Conservation (phyloP, 176 grass and related monocot species). For the Zoysia pacifica region DNA sequence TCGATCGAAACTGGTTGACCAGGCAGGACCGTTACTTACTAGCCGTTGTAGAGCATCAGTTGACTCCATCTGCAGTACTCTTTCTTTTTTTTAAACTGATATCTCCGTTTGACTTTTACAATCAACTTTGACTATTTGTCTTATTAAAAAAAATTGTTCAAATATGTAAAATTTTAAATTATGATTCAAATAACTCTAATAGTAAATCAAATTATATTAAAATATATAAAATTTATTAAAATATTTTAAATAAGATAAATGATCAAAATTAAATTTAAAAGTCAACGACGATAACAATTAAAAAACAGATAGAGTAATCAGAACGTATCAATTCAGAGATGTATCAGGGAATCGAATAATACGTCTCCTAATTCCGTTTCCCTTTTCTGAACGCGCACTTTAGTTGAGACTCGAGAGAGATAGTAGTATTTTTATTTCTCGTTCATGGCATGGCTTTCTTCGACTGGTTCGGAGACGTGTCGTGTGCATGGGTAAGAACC, state of each 20-base stretch:
- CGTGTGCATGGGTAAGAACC: not conserved
- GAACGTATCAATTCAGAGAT: conserved; percentile 15
- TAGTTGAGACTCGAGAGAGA: not conserved
- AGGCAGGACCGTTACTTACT: conserved; percentile 17
- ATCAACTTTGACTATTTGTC: no score
- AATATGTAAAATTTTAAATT: no score
- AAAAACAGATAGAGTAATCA: not conserved
- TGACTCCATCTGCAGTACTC: conserved; percentile 6
- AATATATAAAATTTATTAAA: no score
- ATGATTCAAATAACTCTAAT: no score
- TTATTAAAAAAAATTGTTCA: no score
- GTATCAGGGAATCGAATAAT: conserved; percentile 31
- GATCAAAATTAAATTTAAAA: no score
- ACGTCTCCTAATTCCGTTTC: not conserved
- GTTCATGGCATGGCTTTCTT: not conserved
- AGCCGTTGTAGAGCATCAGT: conserved; percentile 43
- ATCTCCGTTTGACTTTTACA: no score
- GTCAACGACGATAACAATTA: no score
- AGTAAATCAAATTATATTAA: no score
- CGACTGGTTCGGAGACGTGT: not conserved
- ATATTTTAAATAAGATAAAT: no score
- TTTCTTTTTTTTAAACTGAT: no score
- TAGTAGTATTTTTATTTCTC: not conserved
- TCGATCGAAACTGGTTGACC: conserved; percentile 26
- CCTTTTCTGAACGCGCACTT: not conserved